A percentile compares a stretch with the other conserved stretches of the same genome.
These are phyloP conservation scores for Acrocalymma vagum DNA, from an alignment of 2,329 filamentous ascomycete species.

Conservation along the genomic window DNA sequence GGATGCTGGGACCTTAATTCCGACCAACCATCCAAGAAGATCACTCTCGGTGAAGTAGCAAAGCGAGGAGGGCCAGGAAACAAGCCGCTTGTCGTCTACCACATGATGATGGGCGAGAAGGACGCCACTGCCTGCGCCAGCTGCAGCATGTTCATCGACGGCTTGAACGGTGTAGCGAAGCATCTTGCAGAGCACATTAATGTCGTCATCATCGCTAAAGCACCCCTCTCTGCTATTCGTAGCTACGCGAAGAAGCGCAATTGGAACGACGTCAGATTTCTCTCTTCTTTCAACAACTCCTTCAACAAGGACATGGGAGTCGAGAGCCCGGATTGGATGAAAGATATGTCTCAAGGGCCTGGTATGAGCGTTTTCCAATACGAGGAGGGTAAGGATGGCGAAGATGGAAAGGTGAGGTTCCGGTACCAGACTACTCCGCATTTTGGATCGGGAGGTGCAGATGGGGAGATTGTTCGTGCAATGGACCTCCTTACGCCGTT, in stretches of 20 bases:
- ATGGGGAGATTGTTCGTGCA: constrained; percentile 9
- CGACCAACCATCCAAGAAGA: constrained; percentile 1
- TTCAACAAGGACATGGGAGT: constrained; percentile 24
- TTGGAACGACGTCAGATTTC: constrained; percentile 19
- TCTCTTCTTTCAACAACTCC: constrained; percentile 13
- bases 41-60: constrained; percentile 13
- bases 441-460: constrained; percentile 2
- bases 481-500: constrained; percentile 14
- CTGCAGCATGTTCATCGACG: constrained; percentile 19
- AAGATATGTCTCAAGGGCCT: constrained; percentile 9
- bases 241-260: constrained; percentile 13
- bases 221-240: constrained; percentile 8
- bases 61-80: constrained; percentile 7
- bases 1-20: constrained; percentile 8
- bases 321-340: constrained; percentile 14
- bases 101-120: constrained; percentile 21
- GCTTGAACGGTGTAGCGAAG: constrained; percentile 19
- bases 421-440: constrained; percentile 15
- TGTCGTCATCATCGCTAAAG: constrained; percentile 17
- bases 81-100: constrained; percentile 16
- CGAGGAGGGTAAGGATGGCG: constrained; percentile 8
- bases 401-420: constrained; percentile 11
- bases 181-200: constrained; percentile 18
- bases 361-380: constrained; percentile 20
- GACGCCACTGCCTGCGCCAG: constrained; percentile 12